Conservation (phyloP, 129 eudicot genomes). For the Helianthus tuberosus region DNA sequence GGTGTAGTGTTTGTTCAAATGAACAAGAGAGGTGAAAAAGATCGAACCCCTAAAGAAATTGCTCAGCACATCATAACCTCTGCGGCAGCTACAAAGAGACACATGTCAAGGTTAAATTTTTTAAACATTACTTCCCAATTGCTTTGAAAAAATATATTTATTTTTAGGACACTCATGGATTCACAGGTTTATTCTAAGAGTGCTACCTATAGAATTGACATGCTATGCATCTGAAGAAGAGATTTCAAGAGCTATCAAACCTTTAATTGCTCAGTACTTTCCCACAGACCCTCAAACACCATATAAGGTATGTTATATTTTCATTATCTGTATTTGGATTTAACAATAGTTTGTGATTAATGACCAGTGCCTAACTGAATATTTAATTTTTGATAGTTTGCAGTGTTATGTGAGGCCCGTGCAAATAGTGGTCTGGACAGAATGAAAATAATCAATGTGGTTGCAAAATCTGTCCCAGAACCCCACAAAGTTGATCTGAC, state of each 20-base stretch:
- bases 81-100: conserved; percentile 68
- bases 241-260: conserved; percentile 76
- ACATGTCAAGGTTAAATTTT: conserved; percentile 69
- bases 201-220: conserved; percentile 81
- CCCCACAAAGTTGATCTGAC: conserved; percentile 90
- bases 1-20: conserved; percentile 90
- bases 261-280: conserved; percentile 67
- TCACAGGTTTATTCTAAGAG: conserved; percentile 80
- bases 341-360: neutral
- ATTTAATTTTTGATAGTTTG: conserved; percentile 53
- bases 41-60: conserved; percentile 81
- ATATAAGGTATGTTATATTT: conserved; percentile 52
- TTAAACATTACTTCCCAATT: neutral
- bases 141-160: neutral
- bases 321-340: neutral
- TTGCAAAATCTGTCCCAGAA: conserved; percentile 86
- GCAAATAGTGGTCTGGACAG: conserved; percentile 94
- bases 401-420: conserved; percentile 91
- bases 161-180: conserved; percentile 11
- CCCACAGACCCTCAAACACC: conserved; percentile 74
- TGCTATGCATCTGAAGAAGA: conserved; percentile 97
- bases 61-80: conserved; percentile 81
- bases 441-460: conserved; percentile 74
- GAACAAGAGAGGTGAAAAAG: conserved; percentile 68
- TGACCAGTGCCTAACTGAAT: neutral